A percentile compares a stretch with the other conserved stretches of the same genome.
phyloP scores from a whole-genome alignment of 345 rosid species.

The Gossypium stocksii region DNA sequence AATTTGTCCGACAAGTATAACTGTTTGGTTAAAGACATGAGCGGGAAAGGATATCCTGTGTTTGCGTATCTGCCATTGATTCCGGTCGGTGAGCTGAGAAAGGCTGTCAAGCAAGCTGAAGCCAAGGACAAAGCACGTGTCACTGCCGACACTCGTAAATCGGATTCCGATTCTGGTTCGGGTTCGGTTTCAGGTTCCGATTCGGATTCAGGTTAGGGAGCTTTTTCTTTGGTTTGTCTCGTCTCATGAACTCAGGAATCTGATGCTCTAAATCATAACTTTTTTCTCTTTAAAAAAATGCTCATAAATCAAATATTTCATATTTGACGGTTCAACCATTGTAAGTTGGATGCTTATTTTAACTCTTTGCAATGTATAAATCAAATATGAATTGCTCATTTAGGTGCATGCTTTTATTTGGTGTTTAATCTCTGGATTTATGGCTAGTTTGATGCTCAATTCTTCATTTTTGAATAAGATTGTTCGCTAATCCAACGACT shows the following conservation, averaged over 20 bases:
- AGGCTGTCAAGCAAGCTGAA: constrained; percentile 45
- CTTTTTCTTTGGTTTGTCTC: neutral
- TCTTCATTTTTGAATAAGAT: neutral
- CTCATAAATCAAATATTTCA: neutral
- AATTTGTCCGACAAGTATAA: constrained; percentile 52
- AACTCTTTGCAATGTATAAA: neutral
- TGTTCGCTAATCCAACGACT: too few relatives aligned
- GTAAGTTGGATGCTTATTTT: neutral
- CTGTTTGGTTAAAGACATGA: constrained; percentile 35
- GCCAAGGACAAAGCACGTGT: constrained; percentile 32
- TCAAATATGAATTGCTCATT: neutral
- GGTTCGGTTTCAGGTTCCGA: neutral
- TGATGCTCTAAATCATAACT: neutral
- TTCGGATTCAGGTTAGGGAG: neutral
- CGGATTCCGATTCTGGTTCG: neutral
- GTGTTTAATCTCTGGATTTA: neutral
- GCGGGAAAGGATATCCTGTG: constrained; percentile 52
- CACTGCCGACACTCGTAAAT: neutral
- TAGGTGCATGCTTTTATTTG: neutral
- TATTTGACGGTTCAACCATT: neutral
- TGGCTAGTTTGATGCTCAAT: neutral
- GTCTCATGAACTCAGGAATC: neutral
- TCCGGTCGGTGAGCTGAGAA: constrained; percentile 60
- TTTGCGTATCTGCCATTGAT: constrained; percentile 56
- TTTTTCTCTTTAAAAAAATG: neutral